Base-by-base conservation (phyloP, 2,329 filamentous ascomycete species). In the Fusarium sp. region DNA sequence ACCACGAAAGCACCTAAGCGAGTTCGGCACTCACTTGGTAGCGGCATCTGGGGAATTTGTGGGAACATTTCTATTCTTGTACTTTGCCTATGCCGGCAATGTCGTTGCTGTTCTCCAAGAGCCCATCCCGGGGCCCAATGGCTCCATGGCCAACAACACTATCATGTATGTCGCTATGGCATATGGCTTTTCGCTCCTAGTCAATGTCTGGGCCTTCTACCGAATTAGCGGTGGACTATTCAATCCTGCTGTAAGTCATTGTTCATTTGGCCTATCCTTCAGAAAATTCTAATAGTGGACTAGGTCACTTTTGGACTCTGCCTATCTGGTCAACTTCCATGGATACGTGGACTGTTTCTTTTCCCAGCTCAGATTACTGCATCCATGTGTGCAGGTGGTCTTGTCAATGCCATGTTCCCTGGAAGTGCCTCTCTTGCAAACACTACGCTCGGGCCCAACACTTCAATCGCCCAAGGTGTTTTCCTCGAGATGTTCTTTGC, bases 401-500 rank as follows among this genome's bases (percentile, higher is more conserved):
- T 90, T 1, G 84, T 88, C 12, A 82, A 82, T 25, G 84, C 80
- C 2, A 79, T 91, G 34, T 83, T 90, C 34, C 88, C 88, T 0
- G 86, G 85, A 0, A 75, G 79, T 3, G 72, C 88, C 18, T 81
- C 83, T 4, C 86, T 88, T 7, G 80, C 79, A 29, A 90, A 88
- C 4, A 82, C 81, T 2, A 49, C 58, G 3, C 81, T 91, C 4
- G 83, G 83, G 0, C 81, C 80, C 8, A 83, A 83, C 22, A 81
- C 85, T 6, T 85, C 80, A 41, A 79, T 84, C 20, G 80, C 81
- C 0, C 87, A 86, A 51, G 89, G 88, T 14, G 79, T 91, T 20
- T 90, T 91, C 70, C 85, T 91, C 45, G 89, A 91, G 76, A 84
- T 88, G 79, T 88, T 91, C 67, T 81, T 90, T 32, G 91, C 88